Base-by-base conservation (phyloP, 2,329 filamentous ascomycete species). In the Hortaea sp. region DNA sequence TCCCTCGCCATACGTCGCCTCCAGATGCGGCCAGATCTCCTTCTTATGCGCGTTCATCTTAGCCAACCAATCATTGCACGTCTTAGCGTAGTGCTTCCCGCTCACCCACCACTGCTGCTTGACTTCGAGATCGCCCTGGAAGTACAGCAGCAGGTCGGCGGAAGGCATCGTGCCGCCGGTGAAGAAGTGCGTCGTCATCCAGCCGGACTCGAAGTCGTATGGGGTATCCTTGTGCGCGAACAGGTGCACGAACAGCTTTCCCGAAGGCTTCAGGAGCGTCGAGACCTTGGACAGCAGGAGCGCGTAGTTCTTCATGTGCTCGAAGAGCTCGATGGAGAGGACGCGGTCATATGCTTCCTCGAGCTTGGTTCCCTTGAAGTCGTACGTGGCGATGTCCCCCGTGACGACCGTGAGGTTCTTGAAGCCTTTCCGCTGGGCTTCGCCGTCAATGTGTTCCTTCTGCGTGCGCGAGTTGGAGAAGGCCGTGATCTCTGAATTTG, bases 261-360 rank as follows among this genome's bases (percentile, higher is more conserved):
- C 82, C 1, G 71, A 70, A 0, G 78, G 75, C 53, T 76, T 80
- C 45, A 85, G 66, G 2, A 79, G 72, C 29, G 72, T 68, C 3
- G 71, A 59, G 11, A 85, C 66, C 62, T 85, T 85, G 39, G 73
- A 72, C 67, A 85, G 76, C 27, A 85, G 72, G 9, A 78, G 66
- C 51, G 81, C 75, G 63, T 85, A 85, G 63, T 85, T 85, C 62
- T 85, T 85, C 81, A 85, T 85, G 63, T 85, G 82, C 61, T 85
- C 82, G 57, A 86, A 85, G 9, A 85, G 70, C 72, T 84, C 82
- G 50, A 85, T 81, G 6, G 77, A 81, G 11, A 85, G 69, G 1
- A 85, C 78, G 9, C 82, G 72, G 59, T 85, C 82, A 55, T 78
- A 85, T 34, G 53, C 45, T 41, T 51, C 51, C 44, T 57, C 60